Evolutionary conservation across 2,329 filamentous ascomycete species (phyloP).

Genomic region (Penicillium sp.): DNA sequence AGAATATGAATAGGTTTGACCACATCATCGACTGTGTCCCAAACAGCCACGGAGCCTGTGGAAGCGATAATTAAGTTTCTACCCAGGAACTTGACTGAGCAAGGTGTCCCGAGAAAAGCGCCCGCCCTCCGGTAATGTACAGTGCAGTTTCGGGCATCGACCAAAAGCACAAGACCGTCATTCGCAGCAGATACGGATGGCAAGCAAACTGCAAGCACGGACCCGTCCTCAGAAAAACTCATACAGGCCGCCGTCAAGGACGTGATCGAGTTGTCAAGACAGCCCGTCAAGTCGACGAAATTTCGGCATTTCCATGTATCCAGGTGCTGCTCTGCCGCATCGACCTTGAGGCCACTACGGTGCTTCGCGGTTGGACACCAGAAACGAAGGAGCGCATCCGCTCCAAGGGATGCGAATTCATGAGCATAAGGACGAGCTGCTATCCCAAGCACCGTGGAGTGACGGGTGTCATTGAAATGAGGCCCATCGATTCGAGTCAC

Average conservation of each 20-base stretch:
- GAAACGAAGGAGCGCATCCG: conserved; percentile 71
- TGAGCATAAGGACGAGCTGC: conserved; percentile 65
- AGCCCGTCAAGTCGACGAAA: conserved; percentile 49
- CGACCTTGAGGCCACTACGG: conserved; percentile 63
- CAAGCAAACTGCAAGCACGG: conserved; percentile 66
- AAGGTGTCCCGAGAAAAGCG: conserved; percentile 63
- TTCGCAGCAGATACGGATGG: conserved; percentile 45
- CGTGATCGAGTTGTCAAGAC: conserved; percentile 25
- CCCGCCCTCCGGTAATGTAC: conserved; percentile 66
- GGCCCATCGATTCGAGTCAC: conserved; percentile 80
- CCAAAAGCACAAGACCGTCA: conserved; percentile 66
- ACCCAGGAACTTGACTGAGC: conserved; percentile 68
- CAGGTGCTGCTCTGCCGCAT: conserved; percentile 48
- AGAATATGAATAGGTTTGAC: conserved; percentile 65
- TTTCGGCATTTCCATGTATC: conserved; percentile 72
- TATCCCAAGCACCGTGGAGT: conserved; percentile 66
- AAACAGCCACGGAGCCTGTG: conserved; percentile 66
- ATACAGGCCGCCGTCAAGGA: conserved; percentile 59
- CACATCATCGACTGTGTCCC: conserved; percentile 78
- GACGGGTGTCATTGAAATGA: conserved; percentile 58
- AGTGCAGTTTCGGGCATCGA: conserved; percentile 68
- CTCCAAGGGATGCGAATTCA: conserved; percentile 80
- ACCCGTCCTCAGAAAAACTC: conserved; percentile 79
- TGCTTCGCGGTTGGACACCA: conserved; percentile 75
- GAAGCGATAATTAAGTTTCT: conserved; percentile 74